Evolutionary conservation across 1,139 yeast species (phyloP).

Genomic region (Suzukiozyma palmioleophila): DNA sequence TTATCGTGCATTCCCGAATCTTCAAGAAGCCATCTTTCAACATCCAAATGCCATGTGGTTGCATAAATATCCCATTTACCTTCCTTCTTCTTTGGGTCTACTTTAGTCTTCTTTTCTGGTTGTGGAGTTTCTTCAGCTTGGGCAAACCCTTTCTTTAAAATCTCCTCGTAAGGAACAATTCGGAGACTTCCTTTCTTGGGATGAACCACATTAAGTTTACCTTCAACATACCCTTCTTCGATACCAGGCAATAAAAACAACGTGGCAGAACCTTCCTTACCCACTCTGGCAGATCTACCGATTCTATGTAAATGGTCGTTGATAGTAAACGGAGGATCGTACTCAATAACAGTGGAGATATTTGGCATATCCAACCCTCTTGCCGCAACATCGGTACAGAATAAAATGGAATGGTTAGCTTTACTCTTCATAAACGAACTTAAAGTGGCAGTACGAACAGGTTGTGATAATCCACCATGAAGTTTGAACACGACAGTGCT

Average conservation of each 20-base stretch:
- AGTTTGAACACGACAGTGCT: slow-evolving; percentile 61
- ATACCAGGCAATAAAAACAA: slow-evolving; percentile 80
- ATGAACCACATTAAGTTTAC: slow-evolving; percentile 48
- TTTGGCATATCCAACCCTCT: slow-evolving; percentile 70
- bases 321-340: slow-evolving; percentile 65
- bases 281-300: slow-evolving; percentile 75
- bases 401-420: slow-evolving; percentile 52
- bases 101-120: slow-evolving; percentile 12
- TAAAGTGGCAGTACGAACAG: slow-evolving; percentile 72
- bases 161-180: slow-evolving; percentile 45
- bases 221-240: slow-evolving; percentile 79
- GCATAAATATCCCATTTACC: slow-evolving; percentile 89
- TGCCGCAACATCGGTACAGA: slow-evolving; percentile 80
- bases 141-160: slow-evolving; percentile 60
- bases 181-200: slow-evolving; percentile 46
- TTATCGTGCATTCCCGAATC: slow-evolving; percentile 53
- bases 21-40: slow-evolving; percentile 84
- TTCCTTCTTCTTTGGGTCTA: slow-evolving; percentile 29
- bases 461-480: slow-evolving; percentile 89
- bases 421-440: slow-evolving; percentile 51
- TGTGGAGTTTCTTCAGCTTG: slow-evolving; percentile 15
- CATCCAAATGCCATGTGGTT: slow-evolving; percentile 90
- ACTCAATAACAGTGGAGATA: slow-evolving; percentile 59
- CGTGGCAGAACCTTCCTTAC: slow-evolving; percentile 59
- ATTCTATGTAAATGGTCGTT: slow-evolving; percentile 73